phyloP scores from a whole-genome alignment of 73 alveolate genomes.

The Halteria grandinella region DNA sequence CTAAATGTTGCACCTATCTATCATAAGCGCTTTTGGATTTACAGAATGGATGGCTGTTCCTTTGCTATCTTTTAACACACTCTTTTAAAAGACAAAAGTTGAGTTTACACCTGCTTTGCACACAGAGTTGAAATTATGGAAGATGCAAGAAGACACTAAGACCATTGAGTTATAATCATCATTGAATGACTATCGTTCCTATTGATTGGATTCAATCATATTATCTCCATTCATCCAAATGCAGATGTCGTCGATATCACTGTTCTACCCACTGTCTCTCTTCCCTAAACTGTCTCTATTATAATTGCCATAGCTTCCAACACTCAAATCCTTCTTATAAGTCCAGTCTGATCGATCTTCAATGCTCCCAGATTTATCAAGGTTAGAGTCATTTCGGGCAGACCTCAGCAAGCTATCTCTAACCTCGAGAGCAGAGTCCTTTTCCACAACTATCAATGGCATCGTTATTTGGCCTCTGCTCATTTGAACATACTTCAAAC shows the following conservation, averaged over 20 bases:
- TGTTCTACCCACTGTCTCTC: too few species aligned
- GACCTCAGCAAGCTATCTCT: conserved; percentile 71
- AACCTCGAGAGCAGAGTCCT: conserved; percentile 50
- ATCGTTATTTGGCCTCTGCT: not conserved
- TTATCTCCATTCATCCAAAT: conserved; percentile 62
- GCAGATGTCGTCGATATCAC: too few species aligned
- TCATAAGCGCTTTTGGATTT: conserved; percentile 8
- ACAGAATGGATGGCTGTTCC: not conserved
- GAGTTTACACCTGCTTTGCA: conserved; percentile 22
- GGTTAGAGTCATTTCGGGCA: conserved; percentile 13
- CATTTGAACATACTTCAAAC: conserved; percentile 22
- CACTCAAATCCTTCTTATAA: too few species aligned
- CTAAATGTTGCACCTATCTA: not conserved
- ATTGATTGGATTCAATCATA: conserved; percentile 30
- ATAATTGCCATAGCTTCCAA: too few species aligned
- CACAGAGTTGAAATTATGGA: conserved; percentile 16
- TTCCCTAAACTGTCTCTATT: too few species aligned
- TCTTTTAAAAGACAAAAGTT: not conserved
- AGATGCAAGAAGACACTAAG: conserved; percentile 19
- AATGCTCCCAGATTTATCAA: too few species aligned
- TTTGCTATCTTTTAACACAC: conserved; percentile 32
- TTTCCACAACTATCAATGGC: conserved; percentile 42
- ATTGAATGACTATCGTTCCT: too few species aligned
- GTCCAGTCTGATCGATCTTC: conserved; percentile 15
- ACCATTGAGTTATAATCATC: not conserved